phyloP scores from a whole-genome alignment of 441 rosid species.

The Capsella rubella region DNA sequence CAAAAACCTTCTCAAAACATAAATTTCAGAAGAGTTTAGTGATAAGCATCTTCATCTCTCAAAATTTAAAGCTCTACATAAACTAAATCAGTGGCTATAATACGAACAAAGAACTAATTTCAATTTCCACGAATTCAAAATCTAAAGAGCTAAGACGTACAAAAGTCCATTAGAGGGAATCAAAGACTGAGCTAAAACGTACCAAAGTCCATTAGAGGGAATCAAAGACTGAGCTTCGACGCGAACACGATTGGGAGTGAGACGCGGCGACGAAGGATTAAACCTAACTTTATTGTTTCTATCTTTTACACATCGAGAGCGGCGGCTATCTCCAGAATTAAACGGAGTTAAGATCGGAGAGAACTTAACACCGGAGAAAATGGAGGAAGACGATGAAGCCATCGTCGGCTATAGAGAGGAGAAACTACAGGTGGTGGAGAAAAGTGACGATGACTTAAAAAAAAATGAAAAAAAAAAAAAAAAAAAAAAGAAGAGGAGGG shows the following conservation, averaged over 20 bases:
- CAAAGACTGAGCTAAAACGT: neutral
- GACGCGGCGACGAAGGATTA: conserved; percentile 30
- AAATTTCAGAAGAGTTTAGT: neutral
- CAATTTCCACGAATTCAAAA: neutral
- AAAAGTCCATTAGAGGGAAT: conserved; percentile 37
- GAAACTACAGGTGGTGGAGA: conserved; percentile 27
- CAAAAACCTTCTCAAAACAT: neutral
- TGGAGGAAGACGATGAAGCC: conserved; percentile 57
- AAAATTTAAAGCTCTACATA: neutral
- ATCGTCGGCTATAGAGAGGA: conserved; percentile 48
- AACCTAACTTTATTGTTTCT: conserved; percentile 41
- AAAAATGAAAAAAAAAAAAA: no score
- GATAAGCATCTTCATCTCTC: neutral
- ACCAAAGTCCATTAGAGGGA: conserved; percentile 44
- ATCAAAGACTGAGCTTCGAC: conserved; percentile 44
- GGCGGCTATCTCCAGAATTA: conserved; percentile 38
- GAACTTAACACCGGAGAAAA: conserved; percentile 44
- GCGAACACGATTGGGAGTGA: conserved; percentile 39
- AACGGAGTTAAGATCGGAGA: conserved; percentile 46
- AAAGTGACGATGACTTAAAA: neutral
- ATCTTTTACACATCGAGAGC: conserved; percentile 31
- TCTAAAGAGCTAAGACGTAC: conserved; percentile 30
- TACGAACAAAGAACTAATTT: no score
- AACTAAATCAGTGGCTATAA: conserved; percentile 8
- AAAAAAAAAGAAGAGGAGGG: neutral